Evolutionary conservation across 768 basidiomycete genomes (phyloP), one percentile per base, ranked within the genome.

Genomic region (Xanthoconium purpureum): DNA sequence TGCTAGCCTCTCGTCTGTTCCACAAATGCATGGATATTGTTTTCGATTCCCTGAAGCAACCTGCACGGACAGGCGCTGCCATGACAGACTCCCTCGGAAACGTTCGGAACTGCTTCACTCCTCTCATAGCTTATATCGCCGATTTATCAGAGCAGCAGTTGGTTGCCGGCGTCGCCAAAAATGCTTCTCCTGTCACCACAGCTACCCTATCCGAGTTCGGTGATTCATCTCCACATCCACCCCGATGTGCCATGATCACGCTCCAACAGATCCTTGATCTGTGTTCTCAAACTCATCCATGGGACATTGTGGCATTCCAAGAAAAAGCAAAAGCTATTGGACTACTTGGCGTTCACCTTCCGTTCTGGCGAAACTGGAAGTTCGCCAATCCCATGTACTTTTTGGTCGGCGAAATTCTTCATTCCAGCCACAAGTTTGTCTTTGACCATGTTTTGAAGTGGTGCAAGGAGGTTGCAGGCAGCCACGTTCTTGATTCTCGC

Each of bases 241-340:
- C 32, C 3, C 45, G 9, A 3, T n/a, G 7, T 0, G 30, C 30
- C 32, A 10, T n/a, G 1, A 5, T 2, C 18, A 33, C 29, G 3
- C 49, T 50, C 4, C 0, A 18, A 14, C 13, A 51, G n/a, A 32
- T 51, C 0, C 1, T 1, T 1, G 18, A 33, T 3, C 4, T 51
- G 0, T 51, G 50, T 6, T 5, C 3, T 3, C 14, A 0, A 0
- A 8, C 10, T 5, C 2, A 71, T 51, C 68, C 70, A n/a, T 66
- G 63, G 66, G 55, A 72, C 18, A 15, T 76, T 12, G 39, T 55
- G 6, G 45, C 38, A 0, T 76, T 72, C 59, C 57, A 65, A 17
- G 30, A 54, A 18, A 14, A 12, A 1, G 36, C 32, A 0, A 51
- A 58, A 14, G 9, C 2, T 0, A 0, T 28, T 0, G 35, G 42